Conservation (phyloP, 768 basidiomycete genomes). For the Amanita molliuscula region DNA sequence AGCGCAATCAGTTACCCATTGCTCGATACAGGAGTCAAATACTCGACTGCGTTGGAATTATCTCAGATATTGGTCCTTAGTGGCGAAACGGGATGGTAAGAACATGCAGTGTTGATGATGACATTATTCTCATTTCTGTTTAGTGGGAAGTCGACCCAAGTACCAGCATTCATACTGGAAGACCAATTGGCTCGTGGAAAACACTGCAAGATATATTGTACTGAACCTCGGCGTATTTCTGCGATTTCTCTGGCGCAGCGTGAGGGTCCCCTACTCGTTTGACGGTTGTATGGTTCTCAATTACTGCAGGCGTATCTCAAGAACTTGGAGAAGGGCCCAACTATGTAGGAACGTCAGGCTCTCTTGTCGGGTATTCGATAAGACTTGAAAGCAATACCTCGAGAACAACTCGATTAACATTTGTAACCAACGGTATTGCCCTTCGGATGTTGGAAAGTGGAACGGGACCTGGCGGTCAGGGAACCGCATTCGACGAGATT, state of each 20-base stretch:
- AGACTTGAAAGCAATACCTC: conserved; percentile 83
- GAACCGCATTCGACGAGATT: conserved; percentile 86
- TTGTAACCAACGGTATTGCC: conserved; percentile 91
- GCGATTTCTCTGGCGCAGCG: conserved; percentile 93
- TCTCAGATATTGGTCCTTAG: conserved; percentile 83
- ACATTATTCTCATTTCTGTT: conserved; percentile 4
- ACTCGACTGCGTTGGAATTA: conserved; percentile 49
- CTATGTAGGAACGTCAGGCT: conserved; percentile 63
- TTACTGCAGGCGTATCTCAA: conserved; percentile 55
- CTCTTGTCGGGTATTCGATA: conserved; percentile 91
- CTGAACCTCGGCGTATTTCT: conserved; percentile 92
- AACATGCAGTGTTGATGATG: conserved; percentile 2
- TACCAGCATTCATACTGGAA: conserved; percentile 90
- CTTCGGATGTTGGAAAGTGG: conserved; percentile 93
- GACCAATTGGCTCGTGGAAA: conserved; percentile 73
- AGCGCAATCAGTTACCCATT: conserved; percentile 78
- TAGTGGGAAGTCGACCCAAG: conserved; percentile 95
- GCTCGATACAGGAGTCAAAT: conserved; percentile 73
- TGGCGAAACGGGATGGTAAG: conserved; percentile 34
- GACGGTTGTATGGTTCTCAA: background rate
- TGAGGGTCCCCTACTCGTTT: conserved; percentile 11
- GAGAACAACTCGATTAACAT: conserved; percentile 68
- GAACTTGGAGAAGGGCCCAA: conserved; percentile 84
- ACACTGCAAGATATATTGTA: conserved; percentile 87
- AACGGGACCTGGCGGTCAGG: conserved; percentile 54